Evolutionary conservation across 2,329 filamentous ascomycete species (phyloP), one percentile per base, ranked within the genome.

Genomic region (Aspergillus sp.): DNA sequence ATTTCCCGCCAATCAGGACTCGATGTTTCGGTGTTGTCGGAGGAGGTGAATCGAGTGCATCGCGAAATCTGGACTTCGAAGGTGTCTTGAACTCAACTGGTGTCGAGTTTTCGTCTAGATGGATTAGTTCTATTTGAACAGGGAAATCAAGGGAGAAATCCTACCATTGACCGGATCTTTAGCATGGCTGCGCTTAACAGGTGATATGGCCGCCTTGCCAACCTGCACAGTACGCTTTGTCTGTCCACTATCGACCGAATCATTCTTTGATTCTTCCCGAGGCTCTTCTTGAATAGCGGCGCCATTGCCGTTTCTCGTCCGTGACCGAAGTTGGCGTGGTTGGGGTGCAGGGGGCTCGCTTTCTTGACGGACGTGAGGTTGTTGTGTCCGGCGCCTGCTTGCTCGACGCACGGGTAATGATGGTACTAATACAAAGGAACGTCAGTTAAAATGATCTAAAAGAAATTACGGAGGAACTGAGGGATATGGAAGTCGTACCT

Each of bases 1-100:
- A 83, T 71, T 87, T 90, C 64, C 88, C 90, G 38, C 85, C 84
- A 11, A 93, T 86, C 78, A 91, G 89, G 60, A 96, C 88, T 59
- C 91, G 87, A 74, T 96, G 92, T 60, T 91, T 87, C 47, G 94
- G 94, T 5, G 94, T 97, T 57, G 89, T 83, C 2, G 90, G 89
- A 19, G 87, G 83, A 64, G 32, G 32, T 13, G 82, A 83, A 67
- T 86, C 85, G 61, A 94, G 83, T 51, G 85, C 91, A 86, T 97
- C 90, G 75, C 90, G 90, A 88, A 71, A 77, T 59, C 74, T 90
- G 54, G 88, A 81, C 13, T 86, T 85, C 50, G 80, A 77, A 44
- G 81, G 77, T 55, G 78, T 79, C 68, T 80, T 80, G 62, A 81
- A 75, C 60, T 75, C 70, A n/a, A 66, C 72, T 42, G 70, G 77